Conservation (phyloP, 2,329 filamentous ascomycete species). For the Aspergillus sp. region DNA sequence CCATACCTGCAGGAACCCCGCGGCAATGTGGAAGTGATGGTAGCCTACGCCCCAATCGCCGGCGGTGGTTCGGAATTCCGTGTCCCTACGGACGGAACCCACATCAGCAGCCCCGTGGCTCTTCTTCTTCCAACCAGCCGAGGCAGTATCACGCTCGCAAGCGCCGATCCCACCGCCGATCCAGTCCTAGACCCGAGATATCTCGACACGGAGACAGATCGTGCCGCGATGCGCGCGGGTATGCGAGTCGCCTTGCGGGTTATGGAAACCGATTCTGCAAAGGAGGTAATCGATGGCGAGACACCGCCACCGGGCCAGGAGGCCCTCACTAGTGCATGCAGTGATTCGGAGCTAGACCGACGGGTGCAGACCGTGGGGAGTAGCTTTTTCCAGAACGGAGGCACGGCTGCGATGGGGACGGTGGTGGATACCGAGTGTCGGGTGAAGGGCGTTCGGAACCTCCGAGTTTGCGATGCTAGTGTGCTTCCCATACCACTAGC, state of each 20-base stretch:
- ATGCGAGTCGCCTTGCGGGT: constrained; percentile 3
- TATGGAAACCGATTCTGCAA: constrained; percentile 8
- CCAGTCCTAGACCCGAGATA: constrained; percentile 24
- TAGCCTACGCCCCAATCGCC: constrained; percentile 11
- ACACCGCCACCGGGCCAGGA: constrained; percentile 1
- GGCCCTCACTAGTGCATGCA: constrained; percentile 1
- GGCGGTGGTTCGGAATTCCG: constrained; percentile 5
- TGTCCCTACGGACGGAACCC: constrained; percentile 19
- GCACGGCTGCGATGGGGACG: constrained; percentile 15
- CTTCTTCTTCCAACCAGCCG: constrained; percentile 20
- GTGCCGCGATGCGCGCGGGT: constrained; percentile 18
- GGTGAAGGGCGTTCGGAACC: constrained; percentile 11
- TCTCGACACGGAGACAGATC: constrained; percentile 24
- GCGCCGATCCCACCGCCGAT: constrained; percentile 14
- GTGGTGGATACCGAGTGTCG: constrained; percentile 16
- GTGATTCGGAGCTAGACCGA: constrained; percentile 7
- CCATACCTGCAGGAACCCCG: neutral
- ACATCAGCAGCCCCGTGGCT: constrained; percentile 14
- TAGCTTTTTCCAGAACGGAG: constrained; percentile 9
- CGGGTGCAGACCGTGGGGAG: constrained; percentile 6
- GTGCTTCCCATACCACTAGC: constrained; percentile 3
- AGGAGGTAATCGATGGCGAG: constrained; percentile 19
- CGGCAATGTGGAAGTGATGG: constrained; percentile 1
- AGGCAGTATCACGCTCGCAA: constrained; percentile 22
- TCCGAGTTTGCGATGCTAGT: constrained; percentile 16